Conservation (phyloP, 2,329 filamentous ascomycete species). For the Fusarium papillatum region DNA sequence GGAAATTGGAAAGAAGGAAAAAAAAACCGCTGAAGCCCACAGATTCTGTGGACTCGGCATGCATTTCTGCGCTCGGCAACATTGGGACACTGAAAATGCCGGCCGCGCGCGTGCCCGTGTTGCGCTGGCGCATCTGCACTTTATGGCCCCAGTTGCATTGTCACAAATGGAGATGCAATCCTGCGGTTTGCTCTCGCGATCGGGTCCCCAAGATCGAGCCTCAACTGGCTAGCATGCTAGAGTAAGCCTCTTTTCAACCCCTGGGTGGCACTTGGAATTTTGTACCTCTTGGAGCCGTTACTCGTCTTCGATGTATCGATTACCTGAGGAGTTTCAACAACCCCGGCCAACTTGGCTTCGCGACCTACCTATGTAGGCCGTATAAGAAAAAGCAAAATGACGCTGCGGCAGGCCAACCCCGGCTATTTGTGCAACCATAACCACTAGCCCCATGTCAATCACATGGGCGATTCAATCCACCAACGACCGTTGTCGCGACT, state of each 20-base stretch:
- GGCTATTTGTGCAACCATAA: conserved; percentile 42
- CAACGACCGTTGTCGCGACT: conserved; percentile 33
- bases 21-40: neutral
- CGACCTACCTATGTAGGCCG: conserved; percentile 19
- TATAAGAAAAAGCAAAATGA: conserved; percentile 39
- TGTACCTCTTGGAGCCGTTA: conserved; percentile 37
- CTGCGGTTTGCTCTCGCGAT: conserved; percentile 12
- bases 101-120: conserved; percentile 17
- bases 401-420: conserved; percentile 37
- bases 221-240: conserved; percentile 19
- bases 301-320: conserved; percentile 33
- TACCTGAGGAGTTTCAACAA: conserved; percentile 30
- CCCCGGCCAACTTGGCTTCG: conserved; percentile 26
- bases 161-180: conserved; percentile 14
- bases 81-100: conserved; percentile 21
- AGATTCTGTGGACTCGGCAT: conserved; percentile 25
- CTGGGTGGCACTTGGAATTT: conserved; percentile 17
- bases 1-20: conserved; percentile 2
- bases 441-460: conserved; percentile 42
- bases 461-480: conserved; percentile 43
- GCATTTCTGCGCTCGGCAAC: conserved; percentile 17
- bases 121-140: conserved; percentile 17
- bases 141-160: conserved; percentile 27
- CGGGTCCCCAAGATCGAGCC: conserved; percentile 13
- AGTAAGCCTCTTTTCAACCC: conserved; percentile 14